Evolutionary conservation across 148 eudicot genomes (phyloP), one percentile per base, ranked within the genome.

Genomic region (Oxyria digyna): DNA sequence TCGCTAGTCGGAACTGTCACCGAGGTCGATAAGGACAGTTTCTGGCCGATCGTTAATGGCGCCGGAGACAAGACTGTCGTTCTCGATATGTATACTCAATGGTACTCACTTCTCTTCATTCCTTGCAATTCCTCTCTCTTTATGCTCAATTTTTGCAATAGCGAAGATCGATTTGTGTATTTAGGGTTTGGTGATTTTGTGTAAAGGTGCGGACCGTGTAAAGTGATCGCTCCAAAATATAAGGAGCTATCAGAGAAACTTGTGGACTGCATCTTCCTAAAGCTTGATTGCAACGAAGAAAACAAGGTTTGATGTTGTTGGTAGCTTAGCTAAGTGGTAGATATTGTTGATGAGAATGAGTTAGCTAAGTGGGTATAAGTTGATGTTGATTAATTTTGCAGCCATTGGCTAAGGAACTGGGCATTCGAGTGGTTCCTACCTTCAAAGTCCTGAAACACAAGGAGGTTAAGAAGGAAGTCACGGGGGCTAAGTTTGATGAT

Each of bases 151-250:
- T n/a, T n/a, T n/a, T n/a, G n/a, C n/a, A n/a, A n/a, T n/a, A n/a
- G n/a, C n/a, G n/a, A n/a, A n/a, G n/a, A n/a, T n/a, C 38, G 64
- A 57, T 57, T 52, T 52, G 59, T n/a, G n/a, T n/a, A n/a, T n/a
- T n/a, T n/a, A n/a, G n/a, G n/a, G n/a, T n/a, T n/a, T n/a, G n/a
- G n/a, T n/a, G n/a, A n/a, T n/a, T n/a, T n/a, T n/a, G 21, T 29
- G 64, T 29, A 1, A 75, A 93, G 98, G 96, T 93, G 98, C 31
- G 98, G 95, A 33, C 96, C 98, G 20, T 93, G 98, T 68, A 93
- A 93, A 82, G 81, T 91, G 68, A 93, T 93, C 12, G 98, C 96
- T 65, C 98, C 98, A 9, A 88, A 88, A 67, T 86, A 4, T 69
- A 62, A 93, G 67, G 80, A 82, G 68, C 69, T 93, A 57, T 85